Evolutionary conservation across 2,329 filamentous ascomycete genomes (phyloP), one percentile per base, ranked within the genome.

Genomic region (Colletotrichum eremochloae): DNA sequence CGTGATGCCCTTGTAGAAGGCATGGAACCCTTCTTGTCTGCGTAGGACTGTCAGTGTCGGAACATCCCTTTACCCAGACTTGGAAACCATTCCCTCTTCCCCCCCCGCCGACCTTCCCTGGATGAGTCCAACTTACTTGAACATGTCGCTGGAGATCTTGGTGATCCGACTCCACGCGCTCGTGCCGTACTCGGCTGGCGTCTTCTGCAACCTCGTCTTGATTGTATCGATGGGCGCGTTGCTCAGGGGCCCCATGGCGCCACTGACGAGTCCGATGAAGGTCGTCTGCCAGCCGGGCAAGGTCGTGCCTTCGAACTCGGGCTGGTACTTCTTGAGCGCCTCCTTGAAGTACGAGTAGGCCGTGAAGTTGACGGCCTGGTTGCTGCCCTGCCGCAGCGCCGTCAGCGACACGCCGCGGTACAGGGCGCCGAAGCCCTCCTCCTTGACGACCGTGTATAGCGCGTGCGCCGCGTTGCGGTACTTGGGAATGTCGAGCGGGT

Each of bases 1-100:
- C 58, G 96, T 99, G 83, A 99, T 99, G 78, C 96, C 96, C 89
- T 98, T 98, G 88, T 97, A 99, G 85, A 99, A 99, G 60, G 96
- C 96, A 78, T 94, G 92, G 76, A 96, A 87, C 46, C 96, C 96
- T 84, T 99, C 96, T 85, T 97, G 94, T 79, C 93, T 94, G 80
- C 83, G 2, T 11, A 2, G n/a, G 18, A 40, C 5, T 11, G 65
- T 75, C 63, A 71, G 65, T 33, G 38, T 40, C 38, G 11, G 8
- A 18, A 24, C 1, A 14, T 1, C 29, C 8, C 0, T 12, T 9
- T 29, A 18, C 12, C 36, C 20, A 31, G 18, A 12, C 33, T 31
- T 15, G 8, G 18, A 31, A 36, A 38, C 14, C 55, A 8, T 24
- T 24, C 24, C 24, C 24, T 24, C 24, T 24, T 24, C 24, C 24